Evolutionary conservation across 192 early-diverging fungal genomes (phyloP).

Genomic region (Coemansia sp.): DNA sequence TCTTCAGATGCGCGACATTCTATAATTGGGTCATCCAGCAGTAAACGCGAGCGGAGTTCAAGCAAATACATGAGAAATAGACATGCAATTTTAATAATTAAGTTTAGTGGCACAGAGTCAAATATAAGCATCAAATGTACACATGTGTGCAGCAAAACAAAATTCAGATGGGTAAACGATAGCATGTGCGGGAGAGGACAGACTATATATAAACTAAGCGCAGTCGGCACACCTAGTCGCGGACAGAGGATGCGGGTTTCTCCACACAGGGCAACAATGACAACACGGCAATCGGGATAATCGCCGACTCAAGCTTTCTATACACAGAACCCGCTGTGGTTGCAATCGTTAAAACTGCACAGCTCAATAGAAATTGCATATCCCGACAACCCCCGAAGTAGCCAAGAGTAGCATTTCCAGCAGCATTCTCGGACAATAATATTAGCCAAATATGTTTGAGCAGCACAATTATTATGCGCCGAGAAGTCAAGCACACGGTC

Average conservation of each 20-base stretch:
- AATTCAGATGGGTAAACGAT: background rate
- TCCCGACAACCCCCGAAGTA: background rate
- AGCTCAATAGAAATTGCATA: background rate
- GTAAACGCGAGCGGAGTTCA: constrained; percentile 3
- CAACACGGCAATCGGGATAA: background rate
- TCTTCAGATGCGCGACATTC: constrained; percentile 48
- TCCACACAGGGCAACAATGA: background rate
- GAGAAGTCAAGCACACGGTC: background rate
- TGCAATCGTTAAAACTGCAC: background rate
- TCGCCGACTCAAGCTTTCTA: background rate
- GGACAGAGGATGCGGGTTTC: background rate
- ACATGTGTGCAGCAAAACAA: background rate
- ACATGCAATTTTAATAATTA: background rate
- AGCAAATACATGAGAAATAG: constrained; percentile 25
- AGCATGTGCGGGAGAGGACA: background rate
- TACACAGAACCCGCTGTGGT: background rate
- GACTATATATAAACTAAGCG: background rate
- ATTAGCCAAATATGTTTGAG: background rate
- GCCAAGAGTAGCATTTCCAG: background rate
- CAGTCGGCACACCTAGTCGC: background rate
- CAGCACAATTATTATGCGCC: background rate
- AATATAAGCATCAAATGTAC: background rate
- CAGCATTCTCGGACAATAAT: background rate
- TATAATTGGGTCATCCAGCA: constrained; percentile 32
- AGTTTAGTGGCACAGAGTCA: background rate